Conservation (phyloP, 257 asterid species). For the Verbena officinalis region DNA sequence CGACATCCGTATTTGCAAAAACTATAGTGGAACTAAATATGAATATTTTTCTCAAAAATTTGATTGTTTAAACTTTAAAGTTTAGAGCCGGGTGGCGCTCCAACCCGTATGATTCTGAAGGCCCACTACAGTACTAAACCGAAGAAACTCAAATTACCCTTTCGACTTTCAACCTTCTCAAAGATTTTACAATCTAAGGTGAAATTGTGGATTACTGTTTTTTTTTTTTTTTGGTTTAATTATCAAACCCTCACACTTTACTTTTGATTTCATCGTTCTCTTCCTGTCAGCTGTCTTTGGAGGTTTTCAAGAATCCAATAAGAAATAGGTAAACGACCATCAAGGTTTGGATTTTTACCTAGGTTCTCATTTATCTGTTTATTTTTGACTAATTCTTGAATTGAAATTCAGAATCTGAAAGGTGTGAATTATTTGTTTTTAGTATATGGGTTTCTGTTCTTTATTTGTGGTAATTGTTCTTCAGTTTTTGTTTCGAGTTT, state of each 20-base stretch:
- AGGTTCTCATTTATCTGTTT: background rate
- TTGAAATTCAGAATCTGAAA: conserved; percentile 7
- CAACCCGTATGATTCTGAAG: conserved; percentile 13
- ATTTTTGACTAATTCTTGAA: background rate
- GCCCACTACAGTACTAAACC: conserved; percentile 14
- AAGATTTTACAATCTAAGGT: conserved; percentile 17
- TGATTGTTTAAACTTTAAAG: too few species aligned
- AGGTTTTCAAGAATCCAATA: conserved; percentile 20
- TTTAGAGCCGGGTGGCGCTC: conserved; percentile 7
- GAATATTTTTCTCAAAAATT: too few species aligned
- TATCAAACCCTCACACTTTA: conserved; percentile 27
- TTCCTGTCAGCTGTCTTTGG: conserved; percentile 12
- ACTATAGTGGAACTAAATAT: too few species aligned
- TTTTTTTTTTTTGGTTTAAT: background rate
- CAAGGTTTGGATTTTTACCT: conserved; percentile 19
- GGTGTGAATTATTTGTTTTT: background rate
- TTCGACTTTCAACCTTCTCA: conserved; percentile 21
- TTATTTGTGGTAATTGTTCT: background rate
- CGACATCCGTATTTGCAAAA: too few species aligned
- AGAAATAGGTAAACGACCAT: conserved; percentile 21
- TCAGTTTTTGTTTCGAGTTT: background rate
- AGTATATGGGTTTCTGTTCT: background rate
- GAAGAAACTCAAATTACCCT: conserved; percentile 16
- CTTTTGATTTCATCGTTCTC: conserved; percentile 25
- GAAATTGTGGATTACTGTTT: background rate